Evolutionary conservation across 805 yeast species (phyloP), one percentile per base, ranked within the genome.

Genomic region (Blastobotrys mokoenaii): DNA sequence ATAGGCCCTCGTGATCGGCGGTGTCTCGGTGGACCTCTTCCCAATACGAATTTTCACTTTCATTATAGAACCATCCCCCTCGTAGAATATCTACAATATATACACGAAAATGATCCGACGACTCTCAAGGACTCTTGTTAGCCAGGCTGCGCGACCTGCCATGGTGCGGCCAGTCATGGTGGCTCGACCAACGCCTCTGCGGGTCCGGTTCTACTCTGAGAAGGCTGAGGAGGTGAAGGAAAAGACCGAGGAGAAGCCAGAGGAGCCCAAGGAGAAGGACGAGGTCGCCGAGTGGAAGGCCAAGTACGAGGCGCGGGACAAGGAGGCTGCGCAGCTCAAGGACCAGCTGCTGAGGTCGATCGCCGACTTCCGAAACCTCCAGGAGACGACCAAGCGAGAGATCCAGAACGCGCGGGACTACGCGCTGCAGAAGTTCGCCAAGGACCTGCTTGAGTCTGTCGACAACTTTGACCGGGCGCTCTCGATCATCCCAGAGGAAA

Each of bases 321-420:
- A 68, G 52, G 95, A 88, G 51, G 71, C 74, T 52, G 88, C 88
- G 20, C 87, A 83, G 55, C 70, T 84, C 69, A 88, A 86, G 65
- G 94, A 87, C 64, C 79, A 81, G 56, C 81, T 84, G 60, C 73
- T 86, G 46, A 79, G 95, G 55, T 75, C 95, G 18, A 75, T 87
- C 46, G 96, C 96, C 20, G 97, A 88, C 65, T 89, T 87, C 80
- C 79, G 95, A 58, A 87, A 85, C 67, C 72, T 88, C 57, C 97
- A 88, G 71, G 90, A 84, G 61, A 80, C 89, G 43, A 86, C 96
- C 49, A 83, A 84, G 68, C 76, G 84, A 56, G 96, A 89, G 63
- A 71, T 84, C 46, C 82, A 84, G 67, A 84, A 84, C 69, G 87
- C 96, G 45, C 82, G 74, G 61, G 96, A 86, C 60, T 88, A 81